Base-by-base conservation (phyloP, 441 rosid species). In the Gossypium lobatum region DNA sequence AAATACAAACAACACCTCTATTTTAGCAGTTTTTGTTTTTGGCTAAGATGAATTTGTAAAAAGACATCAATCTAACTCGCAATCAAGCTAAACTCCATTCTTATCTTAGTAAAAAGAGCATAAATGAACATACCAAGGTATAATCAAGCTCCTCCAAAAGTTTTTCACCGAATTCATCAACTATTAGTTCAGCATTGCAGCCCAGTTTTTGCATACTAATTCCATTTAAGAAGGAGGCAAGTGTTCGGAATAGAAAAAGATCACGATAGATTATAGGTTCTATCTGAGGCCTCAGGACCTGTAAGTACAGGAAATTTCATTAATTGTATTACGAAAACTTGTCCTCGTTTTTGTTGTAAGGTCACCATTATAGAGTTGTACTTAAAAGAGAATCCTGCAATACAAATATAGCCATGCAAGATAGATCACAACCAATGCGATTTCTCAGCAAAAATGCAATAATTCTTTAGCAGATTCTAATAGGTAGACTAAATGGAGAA, bases 91-190 rank as follows among this genome's bases (percentile, higher is more conserved):
- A 71, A 71, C 18, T 11, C 53, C 31, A 16, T 17, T 70, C 17
- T 39, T 57, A 57, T 71, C 31, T 39, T 57, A 1, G 21, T 8
- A 28, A 68, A 68, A 68, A 26, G 60, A 71, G 39, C 13, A 21
- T 23, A 34, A 62, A 62, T 68, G 73, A 80, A 64, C 74, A 48
- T 94, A 94, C 97, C 97, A 91, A 82, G 74, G 97, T 94, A 83
- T 92, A 94, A 82, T 91, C 98, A 73, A 94, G 94, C 90, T 94
- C 98, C 86, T 94, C 98, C 90, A 92, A 79, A 75, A 94, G 93
- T 77, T 94, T 94, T 77, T 94, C 97, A 73, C 97, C 97, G 83
- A 92, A 94, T 83, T 91, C 98, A 84, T 94, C 97, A 72, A 94
- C 98, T 76, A 94, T 88, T 71, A 94, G 88, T 84, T 92, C 98